Evolutionary conservation across 2,329 filamentous ascomycete species (phyloP).

Genomic region (Helminthosporium solani): DNA sequence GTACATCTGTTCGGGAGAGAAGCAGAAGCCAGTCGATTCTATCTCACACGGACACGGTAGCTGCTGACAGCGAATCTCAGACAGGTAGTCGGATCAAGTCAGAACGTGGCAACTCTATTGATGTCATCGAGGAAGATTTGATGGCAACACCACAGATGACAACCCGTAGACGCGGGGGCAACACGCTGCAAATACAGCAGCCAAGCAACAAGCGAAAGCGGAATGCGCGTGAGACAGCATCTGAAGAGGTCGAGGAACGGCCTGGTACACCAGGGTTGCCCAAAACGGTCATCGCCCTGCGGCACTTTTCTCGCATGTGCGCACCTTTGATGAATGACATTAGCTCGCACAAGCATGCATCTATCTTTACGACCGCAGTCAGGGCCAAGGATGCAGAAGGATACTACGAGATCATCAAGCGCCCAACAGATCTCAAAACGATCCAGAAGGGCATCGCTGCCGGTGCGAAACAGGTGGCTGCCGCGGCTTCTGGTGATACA

Average conservation of each 20-base stretch:
- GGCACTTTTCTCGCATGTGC: conserved; percentile 52
- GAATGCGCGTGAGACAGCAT: conserved; percentile 33
- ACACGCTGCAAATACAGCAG: conserved; percentile 22
- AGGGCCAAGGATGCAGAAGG: conserved; percentile 53
- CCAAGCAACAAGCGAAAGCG: conserved; percentile 46
- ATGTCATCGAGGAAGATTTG: conserved; percentile 42
- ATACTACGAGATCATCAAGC: conserved; percentile 54
- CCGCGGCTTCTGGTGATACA: conserved; percentile 55
- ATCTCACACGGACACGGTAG: conserved; percentile 47
- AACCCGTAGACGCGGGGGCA: conserved; percentile 31
- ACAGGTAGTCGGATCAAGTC: conserved; percentile 47
- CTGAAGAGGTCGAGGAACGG: conserved; percentile 34
- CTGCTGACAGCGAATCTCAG: conserved; percentile 43
- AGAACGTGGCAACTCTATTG: conserved; percentile 50
- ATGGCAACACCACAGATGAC: conserved; percentile 32
- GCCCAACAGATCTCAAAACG: conserved; percentile 54
- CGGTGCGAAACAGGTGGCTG: conserved; percentile 60
- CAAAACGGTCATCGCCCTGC: conserved; percentile 45
- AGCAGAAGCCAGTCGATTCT: conserved; percentile 53
- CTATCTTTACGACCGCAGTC: conserved; percentile 52
- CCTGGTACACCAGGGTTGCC: conserved; percentile 27
- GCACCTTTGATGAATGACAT: conserved; percentile 55
- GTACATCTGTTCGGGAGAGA: conserved; percentile 45
- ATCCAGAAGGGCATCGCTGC: conserved; percentile 52
- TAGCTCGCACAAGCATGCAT: conserved; percentile 53